Evolutionary conservation across 2,329 filamentous ascomycete species (phyloP), one percentile per base, ranked within the genome.

Genomic region (Sporothrix curviconia): DNA sequence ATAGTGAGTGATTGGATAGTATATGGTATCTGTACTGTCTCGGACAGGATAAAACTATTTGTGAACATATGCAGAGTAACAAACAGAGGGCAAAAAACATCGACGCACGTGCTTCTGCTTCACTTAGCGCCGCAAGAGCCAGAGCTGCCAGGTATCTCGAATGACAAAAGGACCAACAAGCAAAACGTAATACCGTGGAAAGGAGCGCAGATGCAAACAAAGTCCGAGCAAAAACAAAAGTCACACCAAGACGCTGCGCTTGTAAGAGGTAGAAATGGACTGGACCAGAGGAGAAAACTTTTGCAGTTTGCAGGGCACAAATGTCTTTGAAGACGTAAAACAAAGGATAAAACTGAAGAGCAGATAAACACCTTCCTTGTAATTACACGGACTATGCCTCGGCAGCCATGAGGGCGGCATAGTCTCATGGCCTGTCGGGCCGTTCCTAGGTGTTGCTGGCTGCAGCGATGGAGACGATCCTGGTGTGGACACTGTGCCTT

Each of bases 231-330:
- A 28, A 4, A 49, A 32, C 1, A 17, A 36, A 9, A 14, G 30
- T n/a, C n/a, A n/a, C n/a, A n/a, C n/a, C n/a, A n/a, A 55, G 42
- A 56, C 54, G 43, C 54, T 25, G 36, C 43, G 54, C 54, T 56
- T 36, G 30, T 9, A 19, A 25, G 25, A 17, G 32, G 15, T 15
- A 50, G n/a, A 14, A 22, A 56, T 49, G 54, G 24, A 30, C 24
- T 50, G 43, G n/a, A n/a, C n/a, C n/a, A n/a, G n/a, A n/a, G n/a
- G n/a, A n/a, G n/a, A n/a, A n/a, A n/a, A n/a, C n/a, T n/a, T n/a
- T n/a, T n/a, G n/a, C n/a, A n/a, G n/a, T n/a, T n/a, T n/a, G n/a
- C n/a, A n/a, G 9, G 15, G n/a, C 28, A 36, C 25, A 36, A 37
- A 36, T 17, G 36, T 40, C 25, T 2, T 19, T 15, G 28, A 30